Evolutionary conservation across 1,139 yeast species (phyloP).

Genomic region (Debaryomycetaceae sp.): DNA sequence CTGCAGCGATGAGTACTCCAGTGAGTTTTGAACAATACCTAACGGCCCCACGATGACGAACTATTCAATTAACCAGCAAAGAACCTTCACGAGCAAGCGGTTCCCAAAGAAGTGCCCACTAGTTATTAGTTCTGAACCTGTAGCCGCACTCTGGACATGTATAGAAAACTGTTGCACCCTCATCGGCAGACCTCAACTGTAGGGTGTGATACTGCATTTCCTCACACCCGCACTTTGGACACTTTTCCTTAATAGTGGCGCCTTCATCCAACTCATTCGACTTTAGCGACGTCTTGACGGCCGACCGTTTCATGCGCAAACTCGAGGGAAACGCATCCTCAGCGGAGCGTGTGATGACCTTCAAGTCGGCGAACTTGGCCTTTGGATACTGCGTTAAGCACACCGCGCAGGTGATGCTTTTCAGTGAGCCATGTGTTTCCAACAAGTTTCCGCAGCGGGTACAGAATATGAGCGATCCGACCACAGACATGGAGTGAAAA

Average conservation of each 20-base stretch:
- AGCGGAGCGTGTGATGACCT: conserved; percentile 78
- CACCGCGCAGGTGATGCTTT: conserved; percentile 49
- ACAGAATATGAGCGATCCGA: conserved; percentile 91
- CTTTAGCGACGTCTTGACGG: conserved; percentile 75
- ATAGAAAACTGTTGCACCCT: conserved; percentile 93
- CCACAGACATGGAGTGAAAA: conserved; percentile 60
- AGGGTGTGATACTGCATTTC: conserved; percentile 97
- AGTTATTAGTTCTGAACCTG: conserved; percentile 88
- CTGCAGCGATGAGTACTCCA: too few relatives aligned
- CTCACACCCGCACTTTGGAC: conserved; percentile 96
- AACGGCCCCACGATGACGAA: too few relatives aligned
- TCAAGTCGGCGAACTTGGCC: conserved; percentile 57
- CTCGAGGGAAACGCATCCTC: conserved; percentile 90
- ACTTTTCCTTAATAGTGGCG: conserved; percentile 90
- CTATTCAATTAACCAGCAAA: too few relatives aligned
- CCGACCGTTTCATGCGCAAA: conserved; percentile 69
- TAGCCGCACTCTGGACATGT: conserved; percentile 91
- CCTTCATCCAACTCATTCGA: conserved; percentile 82
- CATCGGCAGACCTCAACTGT: conserved; percentile 96
- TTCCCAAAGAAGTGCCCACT: too few relatives aligned
- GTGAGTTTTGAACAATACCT: too few relatives aligned
- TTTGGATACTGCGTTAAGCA: conserved; percentile 55
- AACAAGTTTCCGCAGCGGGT: conserved; percentile 86
- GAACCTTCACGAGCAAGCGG: too few relatives aligned
- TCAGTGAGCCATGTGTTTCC: conserved; percentile 49